These are phyloP conservation scores for Penicillium sp. DNA, from an alignment of 2,329 filamentous ascomycete species.

Conservation along the genomic window DNA sequence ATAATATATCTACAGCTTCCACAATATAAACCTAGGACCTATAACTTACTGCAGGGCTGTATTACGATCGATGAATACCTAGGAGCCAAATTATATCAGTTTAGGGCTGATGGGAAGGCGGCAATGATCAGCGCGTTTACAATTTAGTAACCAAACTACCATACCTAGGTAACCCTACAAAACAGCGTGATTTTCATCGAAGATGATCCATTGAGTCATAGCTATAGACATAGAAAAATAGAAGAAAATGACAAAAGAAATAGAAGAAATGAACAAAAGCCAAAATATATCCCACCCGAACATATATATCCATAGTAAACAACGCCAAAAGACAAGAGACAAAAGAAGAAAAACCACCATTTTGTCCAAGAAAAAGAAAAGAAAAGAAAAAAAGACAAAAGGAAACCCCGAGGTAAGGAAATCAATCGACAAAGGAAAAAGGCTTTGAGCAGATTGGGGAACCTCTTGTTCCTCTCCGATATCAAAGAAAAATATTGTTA, in stretches of 20 bases:
- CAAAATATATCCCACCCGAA: conserved; percentile 11
- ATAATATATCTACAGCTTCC: too few species aligned
- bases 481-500: conserved; percentile 25
- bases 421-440: conserved; percentile 16
- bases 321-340: conserved; percentile 13
- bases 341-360: conserved; percentile 9
- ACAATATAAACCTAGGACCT: background rate
- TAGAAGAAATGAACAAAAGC: conserved; percentile 5
- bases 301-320: conserved; percentile 20
- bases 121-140: too few species aligned
- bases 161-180: background rate
- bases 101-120: background rate
- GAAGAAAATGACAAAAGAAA: conserved; percentile 22
- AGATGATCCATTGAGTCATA: conserved; percentile 14
- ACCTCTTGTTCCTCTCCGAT: conserved; percentile 8
- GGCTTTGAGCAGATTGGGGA: conserved; percentile 3
- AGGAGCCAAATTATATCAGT: too few species aligned
- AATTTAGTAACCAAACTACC: too few species aligned
- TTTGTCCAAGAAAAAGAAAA: conserved; percentile 14
- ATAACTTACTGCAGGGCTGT: background rate
- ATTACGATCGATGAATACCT: background rate
- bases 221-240: conserved; percentile 24
- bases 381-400: background rate
- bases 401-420: conserved; percentile 6
- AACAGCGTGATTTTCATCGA: background rate